A percentile compares a stretch with the other conserved stretches of the same genome.
These are phyloP conservation scores for Ceratocystis papillata DNA, from an alignment of 2,329 filamentous ascomycete genomes.

Conservation along the genomic window DNA sequence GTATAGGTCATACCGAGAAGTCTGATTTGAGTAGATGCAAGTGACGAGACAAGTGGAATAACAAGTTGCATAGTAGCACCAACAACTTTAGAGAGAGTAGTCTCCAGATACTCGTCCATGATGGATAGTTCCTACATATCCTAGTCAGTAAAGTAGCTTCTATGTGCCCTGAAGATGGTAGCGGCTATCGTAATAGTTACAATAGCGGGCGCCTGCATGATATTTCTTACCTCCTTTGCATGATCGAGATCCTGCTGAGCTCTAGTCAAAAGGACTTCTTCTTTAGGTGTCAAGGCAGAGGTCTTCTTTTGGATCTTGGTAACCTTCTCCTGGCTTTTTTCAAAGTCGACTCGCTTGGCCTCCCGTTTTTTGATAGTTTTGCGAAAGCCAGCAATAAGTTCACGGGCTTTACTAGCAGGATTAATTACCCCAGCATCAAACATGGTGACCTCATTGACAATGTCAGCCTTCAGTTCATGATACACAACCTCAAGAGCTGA, in stretches of 20 bases:
- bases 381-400: constrained; percentile 58
- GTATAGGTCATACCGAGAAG: constrained; percentile 72
- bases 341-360: constrained; percentile 70
- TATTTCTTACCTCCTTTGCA: constrained; percentile 47
- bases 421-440: constrained; percentile 61
- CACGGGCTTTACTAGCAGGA: constrained; percentile 58
- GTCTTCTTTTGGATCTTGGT: constrained; percentile 60
- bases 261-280: constrained; percentile 60
- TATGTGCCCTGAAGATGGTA: neutral
- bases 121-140: constrained; percentile 53
- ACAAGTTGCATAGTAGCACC: constrained; percentile 61
- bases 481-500: constrained; percentile 56
- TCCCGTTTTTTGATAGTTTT: constrained; percentile 80
- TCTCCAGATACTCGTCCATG: constrained; percentile 62
- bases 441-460: constrained; percentile 57
- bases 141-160: neutral
- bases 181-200: neutral
- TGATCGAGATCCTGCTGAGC: constrained; percentile 58
- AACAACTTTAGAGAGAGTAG: constrained; percentile 61
- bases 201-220: neutral
- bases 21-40: constrained; percentile 67
- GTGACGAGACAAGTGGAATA: constrained; percentile 56
- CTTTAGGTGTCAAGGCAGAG: constrained; percentile 56
- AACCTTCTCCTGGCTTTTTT: constrained; percentile 61
- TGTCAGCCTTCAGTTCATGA: constrained; percentile 57